These are phyloP conservation scores for Pythium apleroticum DNA, from an alignment of 352 stramenopile genomes.

Conservation along the genomic window DNA sequence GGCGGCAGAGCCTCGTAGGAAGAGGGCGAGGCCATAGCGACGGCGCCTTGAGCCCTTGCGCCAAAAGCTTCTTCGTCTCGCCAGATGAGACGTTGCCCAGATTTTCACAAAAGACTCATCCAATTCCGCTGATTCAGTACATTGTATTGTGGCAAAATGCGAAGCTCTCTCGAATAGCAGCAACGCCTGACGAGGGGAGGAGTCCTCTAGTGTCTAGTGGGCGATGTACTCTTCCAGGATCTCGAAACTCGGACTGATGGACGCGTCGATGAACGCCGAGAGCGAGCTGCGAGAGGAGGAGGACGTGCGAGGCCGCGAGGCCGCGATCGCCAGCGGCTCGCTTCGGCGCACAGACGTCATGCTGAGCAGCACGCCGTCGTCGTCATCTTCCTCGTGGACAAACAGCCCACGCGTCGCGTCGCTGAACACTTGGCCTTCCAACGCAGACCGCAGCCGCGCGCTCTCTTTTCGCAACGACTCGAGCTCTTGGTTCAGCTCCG, in stretches of 20 bases:
- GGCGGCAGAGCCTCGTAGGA: conserved; percentile 44
- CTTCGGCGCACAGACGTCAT: conserved; percentile 43
- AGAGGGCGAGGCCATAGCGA: not conserved
- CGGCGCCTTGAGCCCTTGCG: not conserved
- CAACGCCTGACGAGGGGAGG: not conserved
- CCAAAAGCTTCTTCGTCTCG: not conserved
- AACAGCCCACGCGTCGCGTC: conserved; percentile 58
- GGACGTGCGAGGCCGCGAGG: conserved; percentile 10
- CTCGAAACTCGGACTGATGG: conserved; percentile 74
- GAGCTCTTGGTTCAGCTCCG: conserved; percentile 65
- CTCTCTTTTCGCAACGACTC: conserved; percentile 68
- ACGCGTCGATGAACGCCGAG: conserved; percentile 45
- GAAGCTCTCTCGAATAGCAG: not conserved
- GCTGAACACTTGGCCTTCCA: conserved; percentile 79
- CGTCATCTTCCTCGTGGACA: conserved; percentile 74
- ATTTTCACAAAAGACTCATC: not conserved
- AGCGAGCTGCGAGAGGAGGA: conserved; percentile 11
- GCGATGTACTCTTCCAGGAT: conserved; percentile 44
- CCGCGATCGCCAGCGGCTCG: conserved; percentile 12
- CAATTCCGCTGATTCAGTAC: not conserved
- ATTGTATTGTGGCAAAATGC: not conserved
- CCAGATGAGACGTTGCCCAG: not conserved
- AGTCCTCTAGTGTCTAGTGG: not conserved
- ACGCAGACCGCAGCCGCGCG: conserved; percentile 45
- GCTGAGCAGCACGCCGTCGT: conserved; percentile 74